Evolutionary conservation across 768 basidiomycete genomes (phyloP), one percentile per base, ranked within the genome.

Genomic region (Tulasnella sp.): DNA sequence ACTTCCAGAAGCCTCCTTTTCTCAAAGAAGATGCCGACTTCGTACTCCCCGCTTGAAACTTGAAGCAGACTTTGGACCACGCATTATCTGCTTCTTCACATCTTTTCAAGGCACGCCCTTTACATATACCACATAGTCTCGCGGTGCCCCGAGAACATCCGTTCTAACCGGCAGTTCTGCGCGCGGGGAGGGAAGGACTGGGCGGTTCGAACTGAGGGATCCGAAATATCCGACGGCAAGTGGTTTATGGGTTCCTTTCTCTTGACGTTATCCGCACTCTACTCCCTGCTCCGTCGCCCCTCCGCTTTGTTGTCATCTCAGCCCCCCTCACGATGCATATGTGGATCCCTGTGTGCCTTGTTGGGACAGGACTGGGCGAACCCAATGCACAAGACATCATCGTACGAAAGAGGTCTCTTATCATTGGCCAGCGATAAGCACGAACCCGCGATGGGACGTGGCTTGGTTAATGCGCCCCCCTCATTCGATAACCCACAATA

Each of bases 371-470:
- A 14, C 15, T 45, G 15, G 42, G 14, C 54, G 29, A 58, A 22
- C 22, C 54, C 22, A 25, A 25, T 54, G 52, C 52, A 54, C 54
- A 58, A 58, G 54, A 58, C 54, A 58, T 58, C 54, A 58, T 58
- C 54, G 54, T 58, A 19, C 54, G 54, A 58, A 58, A 58, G 54
- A 58, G 54, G 37, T 11, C 39, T 0, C 36, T 42, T n/a, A 22
- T 29, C 71, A 72, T 72, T 72, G 71, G 71, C 71, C 39, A 72
- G 71, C 71, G 71, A 72, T 72, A 72, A 72, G 71, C 39, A 72
- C 39, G 71, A 39, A 42, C 39, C 71, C 39, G 14, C 37, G 2
- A 37, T 2, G 25, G 40, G 37, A 17, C 71, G 39, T 70, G 36
- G 68, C 68, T 70, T 70, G 22, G 36, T 39, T 72, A 39, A 19